Conservation (phyloP, 73 alveolate genomes). For the Paramecium octaurelia region DNA sequence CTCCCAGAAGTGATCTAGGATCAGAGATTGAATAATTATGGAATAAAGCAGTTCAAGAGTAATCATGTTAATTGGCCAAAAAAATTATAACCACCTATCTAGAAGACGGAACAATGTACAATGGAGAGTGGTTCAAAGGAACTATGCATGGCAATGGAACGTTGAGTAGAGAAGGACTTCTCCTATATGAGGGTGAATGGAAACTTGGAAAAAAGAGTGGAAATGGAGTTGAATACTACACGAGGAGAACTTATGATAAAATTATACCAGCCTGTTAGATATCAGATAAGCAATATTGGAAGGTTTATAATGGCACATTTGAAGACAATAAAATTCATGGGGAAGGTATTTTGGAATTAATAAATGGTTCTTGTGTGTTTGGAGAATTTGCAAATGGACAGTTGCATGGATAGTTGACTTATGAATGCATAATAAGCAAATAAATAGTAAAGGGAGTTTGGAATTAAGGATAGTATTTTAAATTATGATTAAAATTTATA, state of each 20-base stretch:
- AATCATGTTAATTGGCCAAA: neutral
- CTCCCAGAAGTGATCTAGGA: neutral
- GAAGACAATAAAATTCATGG: conserved; percentile 9
- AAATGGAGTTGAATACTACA: neutral
- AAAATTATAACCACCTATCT: neutral
- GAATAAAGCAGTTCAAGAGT: conserved; percentile 6
- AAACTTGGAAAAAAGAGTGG: conserved; percentile 7
- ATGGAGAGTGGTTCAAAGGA: conserved; percentile 1
- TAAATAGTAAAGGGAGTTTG: neutral
- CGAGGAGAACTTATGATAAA: neutral
- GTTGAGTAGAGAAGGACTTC: neutral
- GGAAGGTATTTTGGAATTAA: conserved; percentile 10
- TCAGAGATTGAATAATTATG: conserved; percentile 23
- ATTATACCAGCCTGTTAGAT: neutral
- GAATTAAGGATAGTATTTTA: neutral
- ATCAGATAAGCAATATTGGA: conserved; percentile 35
- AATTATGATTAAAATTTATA: neutral
- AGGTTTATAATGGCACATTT: neutral
- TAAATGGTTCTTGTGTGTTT: conserved; percentile 21
- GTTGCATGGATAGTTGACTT: neutral
- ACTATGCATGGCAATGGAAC: conserved; percentile 19
- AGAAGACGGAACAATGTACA: neutral
- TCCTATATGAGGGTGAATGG: conserved; percentile 16
- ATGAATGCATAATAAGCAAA: conserved; percentile 18
- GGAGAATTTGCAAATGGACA: neutral